These are phyloP conservation scores for Diaporthe ilicicola DNA, from an alignment of 2,329 filamentous ascomycete genomes.

Conservation along the genomic window DNA sequence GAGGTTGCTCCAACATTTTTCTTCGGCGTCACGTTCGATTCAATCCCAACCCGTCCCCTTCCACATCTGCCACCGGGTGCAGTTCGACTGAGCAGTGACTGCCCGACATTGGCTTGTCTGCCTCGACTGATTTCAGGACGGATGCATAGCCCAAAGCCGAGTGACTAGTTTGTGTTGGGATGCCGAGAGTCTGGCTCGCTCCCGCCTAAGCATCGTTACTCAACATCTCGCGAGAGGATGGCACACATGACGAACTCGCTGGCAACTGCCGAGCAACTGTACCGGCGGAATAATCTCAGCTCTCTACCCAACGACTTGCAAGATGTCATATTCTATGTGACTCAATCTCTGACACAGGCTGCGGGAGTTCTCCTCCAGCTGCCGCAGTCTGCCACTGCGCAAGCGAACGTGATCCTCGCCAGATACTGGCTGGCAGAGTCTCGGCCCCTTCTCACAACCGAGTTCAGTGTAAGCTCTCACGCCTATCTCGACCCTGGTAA, in stretches of 20 bases:
- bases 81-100: not conserved
- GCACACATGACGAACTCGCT: constrained; percentile 75
- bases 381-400: constrained; percentile 85
- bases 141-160: no score
- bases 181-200: not conserved
- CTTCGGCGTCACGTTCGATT: not conserved
- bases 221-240: constrained; percentile 49
- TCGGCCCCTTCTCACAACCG: constrained; percentile 60
- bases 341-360: constrained; percentile 78
- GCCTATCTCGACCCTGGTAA: not conserved
- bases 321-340: constrained; percentile 75
- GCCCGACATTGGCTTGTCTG: not conserved
- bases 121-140: not conserved
- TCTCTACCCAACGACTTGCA: constrained; percentile 73
- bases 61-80: not conserved
- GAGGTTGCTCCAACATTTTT: not conserved
- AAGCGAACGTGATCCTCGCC: constrained; percentile 82
- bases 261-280: constrained; percentile 76
- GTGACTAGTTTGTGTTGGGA: not conserved
- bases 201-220: not conserved
- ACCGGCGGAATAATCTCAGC: constrained; percentile 62
- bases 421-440: constrained; percentile 76
- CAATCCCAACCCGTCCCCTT: not conserved
- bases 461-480: constrained; percentile 59
- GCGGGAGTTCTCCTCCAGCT: constrained; percentile 84